These are phyloP conservation scores for Cinchona pubescens DNA, from an alignment of 257 asterid species.

Conservation along the genomic window DNA sequence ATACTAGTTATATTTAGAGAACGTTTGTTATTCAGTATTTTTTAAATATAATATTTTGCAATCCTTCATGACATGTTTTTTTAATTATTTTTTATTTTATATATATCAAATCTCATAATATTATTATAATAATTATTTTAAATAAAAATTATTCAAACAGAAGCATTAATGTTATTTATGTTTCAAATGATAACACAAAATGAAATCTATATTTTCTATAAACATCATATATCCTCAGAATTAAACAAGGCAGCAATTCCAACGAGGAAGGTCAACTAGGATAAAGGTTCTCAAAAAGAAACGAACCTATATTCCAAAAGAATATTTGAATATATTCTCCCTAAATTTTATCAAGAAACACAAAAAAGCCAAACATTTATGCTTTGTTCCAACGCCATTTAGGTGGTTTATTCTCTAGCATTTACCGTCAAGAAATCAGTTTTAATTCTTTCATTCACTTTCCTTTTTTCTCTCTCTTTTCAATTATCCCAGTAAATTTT, in stretches of 20 bases:
- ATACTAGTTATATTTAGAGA: too few species aligned
- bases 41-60: too few species aligned
- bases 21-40: too few species aligned
- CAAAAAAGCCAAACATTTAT: neutral
- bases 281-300: constrained; percentile 3
- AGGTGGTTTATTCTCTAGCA: constrained; percentile 2
- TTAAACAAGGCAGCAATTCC: neutral
- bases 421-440: neutral
- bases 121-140: too few species aligned
- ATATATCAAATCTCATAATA: too few species aligned
- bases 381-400: constrained; percentile 17
- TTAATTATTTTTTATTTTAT: too few species aligned
- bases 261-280: constrained; percentile 2
- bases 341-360: neutral
- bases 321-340: neutral
- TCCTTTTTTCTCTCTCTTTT: neutral
- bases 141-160: too few species aligned
- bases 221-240: neutral
- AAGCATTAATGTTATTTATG: neutral
- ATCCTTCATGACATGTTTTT: too few species aligned
- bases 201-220: too few species aligned
- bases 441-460: neutral
- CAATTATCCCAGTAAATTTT: neutral
- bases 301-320: constrained; percentile 5
- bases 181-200: neutral